Conservation (phyloP, 2,329 filamentous ascomycete genomes). For the Arthrobotrys megalospora region DNA sequence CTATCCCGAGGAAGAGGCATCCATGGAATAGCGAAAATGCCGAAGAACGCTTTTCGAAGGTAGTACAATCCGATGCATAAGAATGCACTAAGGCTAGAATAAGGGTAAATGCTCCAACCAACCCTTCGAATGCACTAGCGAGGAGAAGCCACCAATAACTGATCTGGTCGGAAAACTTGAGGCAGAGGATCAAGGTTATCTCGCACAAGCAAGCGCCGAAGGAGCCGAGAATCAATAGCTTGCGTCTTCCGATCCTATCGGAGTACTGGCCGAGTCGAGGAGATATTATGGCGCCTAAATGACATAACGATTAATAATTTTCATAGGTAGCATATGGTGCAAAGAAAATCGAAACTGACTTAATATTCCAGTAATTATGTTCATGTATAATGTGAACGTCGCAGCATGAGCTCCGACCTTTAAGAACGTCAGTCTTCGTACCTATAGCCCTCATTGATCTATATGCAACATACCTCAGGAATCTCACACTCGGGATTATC, state of each 20-base stretch:
- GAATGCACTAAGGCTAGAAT: constrained; percentile 84
- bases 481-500: constrained; percentile 85
- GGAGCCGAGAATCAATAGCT: constrained; percentile 80
- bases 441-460: neutral
- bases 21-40: constrained; percentile 92
- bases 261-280: constrained; percentile 88
- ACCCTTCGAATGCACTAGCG: constrained; percentile 83
- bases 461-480: constrained; percentile 72
- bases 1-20: constrained; percentile 89
- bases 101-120: constrained; percentile 89
- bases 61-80: constrained; percentile 90
- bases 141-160: constrained; percentile 84
- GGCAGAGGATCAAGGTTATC: constrained; percentile 82
- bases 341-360: constrained; percentile 66
- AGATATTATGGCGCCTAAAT: constrained; percentile 78
- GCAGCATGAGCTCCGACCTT: constrained; percentile 80
- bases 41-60: constrained; percentile 83
- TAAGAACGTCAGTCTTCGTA: neutral
- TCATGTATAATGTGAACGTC: constrained; percentile 82
- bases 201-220: constrained; percentile 82
- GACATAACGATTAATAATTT: constrained; percentile 10
- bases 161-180: constrained; percentile 79
- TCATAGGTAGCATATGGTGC: neutral
- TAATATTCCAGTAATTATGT: constrained; percentile 80
- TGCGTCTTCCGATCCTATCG: constrained; percentile 86